These are phyloP conservation scores for Rubia peregrina DNA, from an alignment of 305 asterid species.

Conservation along the genomic window DNA sequence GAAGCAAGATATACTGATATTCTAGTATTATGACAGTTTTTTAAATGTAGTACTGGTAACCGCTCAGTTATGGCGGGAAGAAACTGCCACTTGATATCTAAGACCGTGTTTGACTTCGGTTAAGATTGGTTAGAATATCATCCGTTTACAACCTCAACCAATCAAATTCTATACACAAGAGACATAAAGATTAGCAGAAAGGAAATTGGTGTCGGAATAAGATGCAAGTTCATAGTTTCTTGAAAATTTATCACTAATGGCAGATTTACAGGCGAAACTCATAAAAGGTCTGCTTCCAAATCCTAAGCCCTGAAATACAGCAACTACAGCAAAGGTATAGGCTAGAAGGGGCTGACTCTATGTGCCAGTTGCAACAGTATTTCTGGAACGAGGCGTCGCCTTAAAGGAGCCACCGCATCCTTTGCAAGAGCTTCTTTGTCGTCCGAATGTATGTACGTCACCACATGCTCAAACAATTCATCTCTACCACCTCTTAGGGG, in stretches of 20 bases:
- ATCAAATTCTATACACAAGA: neutral
- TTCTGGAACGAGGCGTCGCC: conserved; percentile 76
- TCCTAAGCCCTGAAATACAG: no score
- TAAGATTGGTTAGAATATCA: no score
- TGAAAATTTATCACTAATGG: neutral
- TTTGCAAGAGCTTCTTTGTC: conserved; percentile 70
- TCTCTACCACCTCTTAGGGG: conserved; percentile 96
- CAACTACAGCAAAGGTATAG: neutral
- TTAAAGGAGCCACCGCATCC: conserved; percentile 69
- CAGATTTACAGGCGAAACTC: neutral
- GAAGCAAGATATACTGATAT: neutral
- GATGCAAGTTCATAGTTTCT: neutral
- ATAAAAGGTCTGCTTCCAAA: neutral
- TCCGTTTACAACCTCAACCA: no score
- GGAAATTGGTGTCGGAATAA: neutral
- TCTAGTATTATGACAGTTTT: neutral
- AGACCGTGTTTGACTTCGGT: conserved; percentile 9
- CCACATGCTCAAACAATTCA: conserved; percentile 67
- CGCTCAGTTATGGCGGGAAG: conserved; percentile 3
- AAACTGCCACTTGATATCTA: neutral
- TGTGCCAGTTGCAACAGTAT: conserved; percentile 61
- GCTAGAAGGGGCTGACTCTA: conserved; percentile 72
- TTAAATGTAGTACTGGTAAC: neutral
- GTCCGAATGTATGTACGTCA: conserved; percentile 55
- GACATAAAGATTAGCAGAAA: neutral